Evolutionary conservation across 805 yeast genomes (phyloP).

Genomic region (Metschnikowia borealis): DNA sequence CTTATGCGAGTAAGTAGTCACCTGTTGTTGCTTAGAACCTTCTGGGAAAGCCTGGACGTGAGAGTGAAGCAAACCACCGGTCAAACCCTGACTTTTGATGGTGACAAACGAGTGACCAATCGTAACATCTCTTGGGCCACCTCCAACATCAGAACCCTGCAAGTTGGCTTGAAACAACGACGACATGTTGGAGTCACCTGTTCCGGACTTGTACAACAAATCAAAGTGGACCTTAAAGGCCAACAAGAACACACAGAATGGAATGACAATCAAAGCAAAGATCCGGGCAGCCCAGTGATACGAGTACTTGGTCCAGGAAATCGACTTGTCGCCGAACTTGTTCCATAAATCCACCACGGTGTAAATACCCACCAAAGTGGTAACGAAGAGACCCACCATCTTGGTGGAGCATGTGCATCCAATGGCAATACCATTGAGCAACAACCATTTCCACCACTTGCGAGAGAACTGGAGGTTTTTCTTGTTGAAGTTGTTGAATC

Average conservation of each 20-base stretch:
- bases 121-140: constrained; percentile 65
- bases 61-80: constrained; percentile 45
- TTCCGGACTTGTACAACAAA: constrained; percentile 66
- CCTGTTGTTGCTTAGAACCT: constrained; percentile 47
- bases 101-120: constrained; percentile 46
- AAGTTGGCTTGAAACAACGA: constrained; percentile 79
- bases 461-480: constrained; percentile 50
- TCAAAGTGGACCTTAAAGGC: constrained; percentile 76
- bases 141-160: constrained; percentile 59
- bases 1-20: constrained; percentile 44
- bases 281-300: constrained; percentile 67
- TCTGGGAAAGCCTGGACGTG: constrained; percentile 45
- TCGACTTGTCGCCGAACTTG: constrained; percentile 64
- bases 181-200: constrained; percentile 79
- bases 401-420: constrained; percentile 93
- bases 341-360: constrained; percentile 86
- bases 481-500: constrained; percentile 61
- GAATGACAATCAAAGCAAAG: constrained; percentile 59
- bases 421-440: constrained; percentile 76
- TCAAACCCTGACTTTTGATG: constrained; percentile 40
- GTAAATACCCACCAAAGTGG: constrained; percentile 83
- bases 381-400: constrained; percentile 94
- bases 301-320: constrained; percentile 47
- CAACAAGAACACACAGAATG: constrained; percentile 56
- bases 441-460: constrained; percentile 93